Evolutionary conservation across 2,329 filamentous ascomycete genomes (phyloP).

Genomic region (Podosphaera aphanis): DNA sequence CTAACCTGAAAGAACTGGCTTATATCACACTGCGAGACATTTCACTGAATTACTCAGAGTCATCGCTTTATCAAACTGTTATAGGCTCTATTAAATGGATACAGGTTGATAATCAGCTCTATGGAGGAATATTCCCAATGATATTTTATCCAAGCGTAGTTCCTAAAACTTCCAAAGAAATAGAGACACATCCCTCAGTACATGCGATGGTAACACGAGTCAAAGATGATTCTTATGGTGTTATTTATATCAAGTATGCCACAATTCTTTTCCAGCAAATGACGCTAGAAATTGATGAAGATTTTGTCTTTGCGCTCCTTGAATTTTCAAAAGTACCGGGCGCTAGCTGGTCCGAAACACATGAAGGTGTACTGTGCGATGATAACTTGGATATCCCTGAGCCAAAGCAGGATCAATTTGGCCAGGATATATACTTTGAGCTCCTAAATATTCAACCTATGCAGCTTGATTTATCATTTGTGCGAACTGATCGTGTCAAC

Average conservation of each 20-base stretch:
- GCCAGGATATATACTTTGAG: conserved; percentile 95
- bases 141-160: conserved; percentile 93
- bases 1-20: conserved; percentile 72
- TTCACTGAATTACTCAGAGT: conserved; percentile 76
- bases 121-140: conserved; percentile 94
- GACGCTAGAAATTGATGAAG: conserved; percentile 92
- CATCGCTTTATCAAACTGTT: conserved; percentile 76
- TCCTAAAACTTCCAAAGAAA: conserved; percentile 80
- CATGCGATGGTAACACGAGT: conserved; percentile 80
- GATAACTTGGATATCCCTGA: conserved; percentile 81
- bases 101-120: conserved; percentile 94
- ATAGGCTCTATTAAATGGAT: conserved; percentile 93
- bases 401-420: conserved; percentile 59
- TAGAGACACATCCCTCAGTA: conserved; percentile 85
- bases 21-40: conserved; percentile 87
- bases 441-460: conserved; percentile 91
- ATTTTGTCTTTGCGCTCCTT: conserved; percentile 88
- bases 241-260: conserved; percentile 95
- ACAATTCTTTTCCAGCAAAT: conserved; percentile 87
- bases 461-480: conserved; percentile 92
- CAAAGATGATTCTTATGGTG: conserved; percentile 95
- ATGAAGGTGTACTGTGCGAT: conserved; percentile 68
- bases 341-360: conserved; percentile 56
- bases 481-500: conserved; percentile 88
- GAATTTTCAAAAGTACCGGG: conserved; percentile 89